phyloP scores from a whole-genome alignment of 1,284 basidiomycete genomes.

The Ganoderma sp. region DNA sequence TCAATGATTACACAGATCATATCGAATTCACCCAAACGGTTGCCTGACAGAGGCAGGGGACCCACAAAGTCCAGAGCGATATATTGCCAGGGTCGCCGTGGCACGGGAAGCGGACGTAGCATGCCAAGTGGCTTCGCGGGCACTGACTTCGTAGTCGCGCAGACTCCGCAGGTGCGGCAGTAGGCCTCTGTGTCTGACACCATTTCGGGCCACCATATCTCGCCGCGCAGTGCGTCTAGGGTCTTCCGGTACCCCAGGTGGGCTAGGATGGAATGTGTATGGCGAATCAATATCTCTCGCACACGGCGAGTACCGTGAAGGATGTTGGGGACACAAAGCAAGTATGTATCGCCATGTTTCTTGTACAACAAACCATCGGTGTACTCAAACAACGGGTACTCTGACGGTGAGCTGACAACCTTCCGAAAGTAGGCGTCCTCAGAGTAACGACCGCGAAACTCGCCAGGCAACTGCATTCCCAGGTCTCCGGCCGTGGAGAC shows the following conservation, averaged over 20 bases:
- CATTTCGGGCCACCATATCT: constrained; percentile 40
- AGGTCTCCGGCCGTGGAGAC: background rate
- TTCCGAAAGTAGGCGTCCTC: background rate
- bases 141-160: constrained; percentile 22
- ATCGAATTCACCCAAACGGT: constrained; percentile 37
- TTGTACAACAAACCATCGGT: background rate
- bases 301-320: constrained; percentile 22
- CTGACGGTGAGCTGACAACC: background rate
- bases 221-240: constrained; percentile 30
- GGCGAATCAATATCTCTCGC: constrained; percentile 36
- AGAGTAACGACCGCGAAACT: background rate
- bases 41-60: constrained; percentile 40
- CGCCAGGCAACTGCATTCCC: background rate
- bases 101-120: constrained; percentile 25
- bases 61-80: constrained; percentile 46
- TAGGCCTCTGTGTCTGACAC: constrained; percentile 29
- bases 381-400: background rate
- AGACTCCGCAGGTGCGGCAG: constrained; percentile 35
- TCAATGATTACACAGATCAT: constrained; percentile 41
- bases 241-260: constrained; percentile 38
- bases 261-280: constrained; percentile 38
- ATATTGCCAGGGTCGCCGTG: constrained; percentile 35
- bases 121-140: constrained; percentile 5
- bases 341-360: background rate
- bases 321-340: constrained; percentile 32